Conservation (phyloP, 2,329 filamentous ascomycete genomes). For the Pseudogymnoascus verrucosus region DNA sequence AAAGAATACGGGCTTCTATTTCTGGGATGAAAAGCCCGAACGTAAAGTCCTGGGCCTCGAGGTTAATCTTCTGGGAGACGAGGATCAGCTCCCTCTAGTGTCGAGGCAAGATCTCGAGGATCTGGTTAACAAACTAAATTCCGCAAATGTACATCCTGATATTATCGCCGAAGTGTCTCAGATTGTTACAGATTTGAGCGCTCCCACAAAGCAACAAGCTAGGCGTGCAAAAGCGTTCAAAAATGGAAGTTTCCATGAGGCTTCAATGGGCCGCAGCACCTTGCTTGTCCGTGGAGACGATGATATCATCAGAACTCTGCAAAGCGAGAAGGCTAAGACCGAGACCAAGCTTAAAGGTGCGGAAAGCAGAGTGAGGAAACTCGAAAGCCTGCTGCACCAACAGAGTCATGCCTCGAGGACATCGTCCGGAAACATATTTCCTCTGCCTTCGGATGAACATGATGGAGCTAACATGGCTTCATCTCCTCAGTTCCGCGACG, state of each 20-base stretch:
- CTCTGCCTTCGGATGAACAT: conserved; percentile 39
- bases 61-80: conserved; percentile 73
- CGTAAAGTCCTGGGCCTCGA: conserved; percentile 69
- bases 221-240: conserved; percentile 91
- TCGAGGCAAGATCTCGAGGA: conserved; percentile 67
- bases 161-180: conserved; percentile 67
- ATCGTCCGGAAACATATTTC: conserved; percentile 47
- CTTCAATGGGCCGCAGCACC: conserved; percentile 77
- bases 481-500: conserved; percentile 28
- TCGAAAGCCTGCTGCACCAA: conserved; percentile 87
- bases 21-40: conserved; percentile 57
- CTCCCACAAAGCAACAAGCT: conserved; percentile 76
- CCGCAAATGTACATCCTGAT: conserved; percentile 55
- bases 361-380: conserved; percentile 78
- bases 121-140: conserved; percentile 60
- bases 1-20: conserved; percentile 67
- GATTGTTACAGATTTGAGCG: conserved; percentile 69
- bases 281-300: conserved; percentile 73
- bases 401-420: conserved; percentile 56
- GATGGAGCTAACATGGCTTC: conserved; percentile 32
- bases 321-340: conserved; percentile 70
- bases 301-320: conserved; percentile 67
- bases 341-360: conserved; percentile 72
- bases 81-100: conserved; percentile 72
- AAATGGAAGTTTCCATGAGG: conserved; percentile 89